These are phyloP conservation scores for Aspergillus japonicus DNA, from an alignment of 2,329 filamentous ascomycete genomes.

Conservation along the genomic window DNA sequence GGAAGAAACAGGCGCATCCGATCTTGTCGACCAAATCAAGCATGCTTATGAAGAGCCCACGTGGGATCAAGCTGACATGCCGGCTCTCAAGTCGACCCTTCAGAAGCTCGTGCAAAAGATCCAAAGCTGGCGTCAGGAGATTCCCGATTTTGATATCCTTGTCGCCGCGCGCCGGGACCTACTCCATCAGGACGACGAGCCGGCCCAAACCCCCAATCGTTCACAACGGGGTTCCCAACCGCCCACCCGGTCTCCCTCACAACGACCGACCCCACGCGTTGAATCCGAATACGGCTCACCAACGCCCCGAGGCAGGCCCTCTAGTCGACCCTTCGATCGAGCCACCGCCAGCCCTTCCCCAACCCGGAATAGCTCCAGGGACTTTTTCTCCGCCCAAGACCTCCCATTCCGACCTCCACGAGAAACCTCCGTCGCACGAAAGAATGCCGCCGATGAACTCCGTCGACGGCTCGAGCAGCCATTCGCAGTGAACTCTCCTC, in stretches of 20 bases:
- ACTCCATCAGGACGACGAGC: conserved; percentile 35
- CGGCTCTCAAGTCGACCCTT: conserved; percentile 56
- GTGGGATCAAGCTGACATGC: conserved; percentile 48
- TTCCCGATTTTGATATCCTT: conserved; percentile 72
- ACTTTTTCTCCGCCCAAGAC: conserved; percentile 25
- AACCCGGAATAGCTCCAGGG: conserved; percentile 15
- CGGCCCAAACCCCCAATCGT: conserved; percentile 12
- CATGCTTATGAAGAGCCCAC: conserved; percentile 45
- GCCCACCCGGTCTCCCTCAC: conserved; percentile 17
- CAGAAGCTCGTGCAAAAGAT: conserved; percentile 63
- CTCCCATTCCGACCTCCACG: conserved; percentile 25
- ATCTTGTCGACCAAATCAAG: conserved; percentile 28
- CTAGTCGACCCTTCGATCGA: conserved; percentile 15
- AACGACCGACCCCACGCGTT: conserved; percentile 14
- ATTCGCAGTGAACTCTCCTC: conserved; percentile 21
- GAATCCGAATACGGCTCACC: conserved; percentile 14
- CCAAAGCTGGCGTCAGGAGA: conserved; percentile 58
- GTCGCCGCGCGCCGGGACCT: conserved; percentile 57
- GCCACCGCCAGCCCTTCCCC: conserved; percentile 18
- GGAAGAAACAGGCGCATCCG: conserved; percentile 29
- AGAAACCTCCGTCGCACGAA: conserved; percentile 25
- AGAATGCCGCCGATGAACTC: conserved; percentile 30
- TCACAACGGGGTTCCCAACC: conserved; percentile 26
- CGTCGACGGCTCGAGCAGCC: conserved; percentile 37
- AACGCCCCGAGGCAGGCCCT: conserved; percentile 27